These are phyloP conservation scores for Bipolaris oryzae DNA, from an alignment of 2,329 filamentous ascomycete species.

Conservation along the genomic window DNA sequence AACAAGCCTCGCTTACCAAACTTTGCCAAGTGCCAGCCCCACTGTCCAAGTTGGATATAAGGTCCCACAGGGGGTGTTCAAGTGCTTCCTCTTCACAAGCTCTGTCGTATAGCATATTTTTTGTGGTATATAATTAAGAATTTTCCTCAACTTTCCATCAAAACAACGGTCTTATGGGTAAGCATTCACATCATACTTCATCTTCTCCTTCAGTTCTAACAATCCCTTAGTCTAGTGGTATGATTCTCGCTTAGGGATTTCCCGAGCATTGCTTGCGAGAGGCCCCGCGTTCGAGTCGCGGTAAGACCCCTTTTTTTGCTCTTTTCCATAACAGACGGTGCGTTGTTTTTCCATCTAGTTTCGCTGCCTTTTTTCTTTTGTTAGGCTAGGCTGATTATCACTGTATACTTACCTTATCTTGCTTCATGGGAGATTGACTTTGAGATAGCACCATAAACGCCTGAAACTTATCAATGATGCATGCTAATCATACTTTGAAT, in stretches of 20 bases:
- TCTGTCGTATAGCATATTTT: background rate
- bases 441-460: too few species aligned
- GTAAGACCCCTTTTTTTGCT: constrained; percentile 28
- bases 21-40: background rate
- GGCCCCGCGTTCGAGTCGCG: constrained; percentile 39
- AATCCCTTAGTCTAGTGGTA: constrained; percentile 60
- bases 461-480: too few species aligned
- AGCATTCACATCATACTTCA: background rate
- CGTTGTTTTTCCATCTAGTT: background rate
- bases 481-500: too few species aligned
- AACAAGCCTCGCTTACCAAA: background rate
- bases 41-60: background rate
- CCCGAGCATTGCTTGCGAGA: constrained; percentile 33
- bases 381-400: too few species aligned
- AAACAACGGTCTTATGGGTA: constrained; percentile 42
- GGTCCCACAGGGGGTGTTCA: background rate
- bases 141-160: background rate
- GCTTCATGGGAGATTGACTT: too few species aligned
- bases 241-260: constrained; percentile 70
- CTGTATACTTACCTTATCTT: too few species aligned
- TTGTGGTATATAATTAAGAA: background rate
- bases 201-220: too few species aligned
- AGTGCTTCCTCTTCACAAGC: too few species aligned
- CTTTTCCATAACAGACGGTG: background rate
- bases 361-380: too few species aligned